Evolutionary conservation across 441 rosid genomes (phyloP), one percentile per base, ranked within the genome.

Genomic region (Kokia cookei): DNA sequence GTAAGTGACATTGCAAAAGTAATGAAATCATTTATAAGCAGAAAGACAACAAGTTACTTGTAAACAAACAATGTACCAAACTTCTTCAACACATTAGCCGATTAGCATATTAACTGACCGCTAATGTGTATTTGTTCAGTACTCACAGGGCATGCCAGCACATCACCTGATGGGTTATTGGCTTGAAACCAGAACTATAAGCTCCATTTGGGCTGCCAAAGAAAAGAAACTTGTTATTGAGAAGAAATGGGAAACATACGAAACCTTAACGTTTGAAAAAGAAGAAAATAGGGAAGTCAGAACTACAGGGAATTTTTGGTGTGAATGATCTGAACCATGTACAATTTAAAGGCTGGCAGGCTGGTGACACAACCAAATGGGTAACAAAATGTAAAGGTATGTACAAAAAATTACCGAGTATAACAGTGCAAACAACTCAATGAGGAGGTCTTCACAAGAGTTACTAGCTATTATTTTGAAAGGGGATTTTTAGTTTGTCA

Each of bases 131-230:
- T 54, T 65, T 43, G n/a, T 9, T 65, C 65, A 69, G 76, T 48
- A 53, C 79, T 65, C 71, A 70, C 51, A 59, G 79, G 78, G 79
- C 86, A 69, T 86, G 95, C 89, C 90, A 85, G 85, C 77, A 79
- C 80, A 87, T 92, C 97, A 92, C 99, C 97, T 92, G 96, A 83
- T 91, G 97, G 40, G 96, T 91, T 87, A 89, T 94, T 78, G 97
- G 99, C 84, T 80, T 90, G 87, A 92, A 94, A 78, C 99, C 99
- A 29, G 97, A 79, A 87, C 96, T 91, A 73, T 94, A 94, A 69
- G 99, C 99, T 87, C 99, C 99, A 88, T 88, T 89, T 14, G 99
- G 97, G 77, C 97, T 94, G 89, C 86, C 83, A 57, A 75, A 40
- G 2, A 68, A 57, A 61, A 14, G 54, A 15, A 58, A 71, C 53